These are phyloP conservation scores for Drosera capensis DNA, from an alignment of 148 eudicot genomes.

Conservation along the genomic window DNA sequence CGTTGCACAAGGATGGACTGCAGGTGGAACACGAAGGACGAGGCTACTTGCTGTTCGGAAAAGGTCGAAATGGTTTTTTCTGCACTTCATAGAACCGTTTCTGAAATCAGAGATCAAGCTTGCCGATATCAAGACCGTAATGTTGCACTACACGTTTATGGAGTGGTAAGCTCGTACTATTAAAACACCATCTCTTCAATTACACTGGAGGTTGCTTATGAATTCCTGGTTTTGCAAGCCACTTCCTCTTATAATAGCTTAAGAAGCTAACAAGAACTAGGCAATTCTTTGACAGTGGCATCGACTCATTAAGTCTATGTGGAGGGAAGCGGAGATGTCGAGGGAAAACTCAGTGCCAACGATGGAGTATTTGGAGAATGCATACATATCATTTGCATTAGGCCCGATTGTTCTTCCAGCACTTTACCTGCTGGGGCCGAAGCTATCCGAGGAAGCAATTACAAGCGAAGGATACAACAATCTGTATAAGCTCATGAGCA, in stretches of 20 bases:
- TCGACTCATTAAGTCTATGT: slow-evolving; percentile 45
- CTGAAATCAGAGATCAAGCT: slow-evolving; percentile 52
- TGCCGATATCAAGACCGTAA: slow-evolving; percentile 37
- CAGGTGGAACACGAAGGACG: slow-evolving; percentile 63
- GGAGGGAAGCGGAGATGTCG: slow-evolving; percentile 54
- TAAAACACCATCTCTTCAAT: not conserved
- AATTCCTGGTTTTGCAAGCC: too few species aligned
- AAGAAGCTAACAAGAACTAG: not conserved
- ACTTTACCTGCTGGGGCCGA: slow-evolving; percentile 62
- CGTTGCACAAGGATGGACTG: too few species aligned
- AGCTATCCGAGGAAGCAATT: slow-evolving; percentile 40
- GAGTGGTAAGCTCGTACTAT: slow-evolving; percentile 33
- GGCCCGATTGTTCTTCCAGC: slow-evolving; percentile 84
- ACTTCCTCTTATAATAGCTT: too few species aligned
- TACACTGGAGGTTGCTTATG: not conserved
- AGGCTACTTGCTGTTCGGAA: slow-evolving; percentile 43
- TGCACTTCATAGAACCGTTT: slow-evolving; percentile 36
- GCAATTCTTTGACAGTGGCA: slow-evolving; percentile 57
- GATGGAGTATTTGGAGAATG: slow-evolving; percentile 67
- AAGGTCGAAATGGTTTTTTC: slow-evolving; percentile 53
- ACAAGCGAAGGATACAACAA: slow-evolving; percentile 27
- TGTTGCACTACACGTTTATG: slow-evolving; percentile 40
- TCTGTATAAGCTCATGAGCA: slow-evolving; percentile 61
- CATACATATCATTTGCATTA: slow-evolving; percentile 59
- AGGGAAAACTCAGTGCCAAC: slow-evolving; percentile 38